Base-by-base conservation (phyloP, 495 filamentous ascomycete species). In the Talaromyces trachyspermus region DNA sequence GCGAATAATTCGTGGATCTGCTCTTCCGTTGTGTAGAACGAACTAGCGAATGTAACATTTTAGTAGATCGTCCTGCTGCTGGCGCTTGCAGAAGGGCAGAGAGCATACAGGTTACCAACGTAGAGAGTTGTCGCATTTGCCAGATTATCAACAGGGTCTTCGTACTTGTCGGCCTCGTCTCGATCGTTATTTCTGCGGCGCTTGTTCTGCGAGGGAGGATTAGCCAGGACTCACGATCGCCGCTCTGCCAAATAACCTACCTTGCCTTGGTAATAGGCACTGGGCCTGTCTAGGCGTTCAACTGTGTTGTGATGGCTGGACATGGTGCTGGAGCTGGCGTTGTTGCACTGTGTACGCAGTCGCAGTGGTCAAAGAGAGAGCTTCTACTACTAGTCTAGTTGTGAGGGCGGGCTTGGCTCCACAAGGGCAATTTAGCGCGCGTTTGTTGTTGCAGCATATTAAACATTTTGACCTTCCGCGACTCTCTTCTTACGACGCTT, bases 11-110 rank as follows among this genome's bases (percentile, higher is more conserved):
- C 94, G 60, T 97, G 91, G 46, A 98, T 95, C 61, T 98, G 92
- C 70, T 98, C 92, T 63, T 98, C 92, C 36, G 92, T 98, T 9
- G 92, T 98, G 74, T 95, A 98, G 69, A 98, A 98, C n/a, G 92
- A 98, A 49, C 90, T 96, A 20, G 41, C 4, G n/a, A n/a, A n/a
- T n/a, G n/a, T n/a, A n/a, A n/a, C n/a, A n/a, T n/a, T n/a, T n/a
- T 25, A 10, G 24, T n/a, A 25, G 5, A 5, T 42, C 43, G 43
- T 12, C 17, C 17, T 25, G 19, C 19, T 29, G 24, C 7, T 36
- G 5, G 8, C 24, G 20, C 15, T 22, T 10, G 30, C 15, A 23
- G 5, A 36, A 8, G 19, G 27, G 9, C 12, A 14, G 15, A 36
- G 38, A 27, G 70, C 88, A 53, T 75, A 95, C 88, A 98, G 74